Conservation (phyloP, 768 basidiomycete genomes). For the Tulasnella sp. region DNA sequence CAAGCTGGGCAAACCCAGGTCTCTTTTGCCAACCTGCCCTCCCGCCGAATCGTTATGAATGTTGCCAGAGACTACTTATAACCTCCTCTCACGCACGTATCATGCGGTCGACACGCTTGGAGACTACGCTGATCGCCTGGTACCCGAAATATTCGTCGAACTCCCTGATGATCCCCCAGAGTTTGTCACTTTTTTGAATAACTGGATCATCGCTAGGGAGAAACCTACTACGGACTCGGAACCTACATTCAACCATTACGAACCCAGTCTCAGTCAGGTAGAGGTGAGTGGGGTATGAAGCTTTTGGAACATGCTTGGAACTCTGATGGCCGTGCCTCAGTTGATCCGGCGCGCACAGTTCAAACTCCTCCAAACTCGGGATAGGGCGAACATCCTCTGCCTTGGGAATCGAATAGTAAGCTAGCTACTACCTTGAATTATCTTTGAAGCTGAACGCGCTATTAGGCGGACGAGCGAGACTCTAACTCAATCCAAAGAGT, state of each 20-base stretch:
- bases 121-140: background rate
- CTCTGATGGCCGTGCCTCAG: slow-evolving; percentile 3
- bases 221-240: background rate
- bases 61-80: background rate
- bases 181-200: background rate
- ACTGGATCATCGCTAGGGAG: background rate
- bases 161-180: slow-evolving; percentile 16
- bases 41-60: background rate
- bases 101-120: slow-evolving; percentile 6
- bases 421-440: background rate
- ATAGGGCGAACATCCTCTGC: slow-evolving; percentile 55
- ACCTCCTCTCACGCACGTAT: background rate
- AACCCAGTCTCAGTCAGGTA: slow-evolving; percentile 11
- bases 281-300: background rate
- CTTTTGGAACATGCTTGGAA: background rate
- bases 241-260: slow-evolving; percentile 3
- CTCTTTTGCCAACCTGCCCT: background rate
- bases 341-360: slow-evolving; percentile 25
- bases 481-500: slow-evolving; percentile 43
- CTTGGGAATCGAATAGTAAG: slow-evolving; percentile 60
- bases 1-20: background rate
- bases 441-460: background rate
- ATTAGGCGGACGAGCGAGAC: slow-evolving; percentile 7
- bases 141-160: slow-evolving; percentile 14
- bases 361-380: slow-evolving; percentile 23